Conservation (phyloP, 1,139 yeast genomes). For the Candida sp. region DNA sequence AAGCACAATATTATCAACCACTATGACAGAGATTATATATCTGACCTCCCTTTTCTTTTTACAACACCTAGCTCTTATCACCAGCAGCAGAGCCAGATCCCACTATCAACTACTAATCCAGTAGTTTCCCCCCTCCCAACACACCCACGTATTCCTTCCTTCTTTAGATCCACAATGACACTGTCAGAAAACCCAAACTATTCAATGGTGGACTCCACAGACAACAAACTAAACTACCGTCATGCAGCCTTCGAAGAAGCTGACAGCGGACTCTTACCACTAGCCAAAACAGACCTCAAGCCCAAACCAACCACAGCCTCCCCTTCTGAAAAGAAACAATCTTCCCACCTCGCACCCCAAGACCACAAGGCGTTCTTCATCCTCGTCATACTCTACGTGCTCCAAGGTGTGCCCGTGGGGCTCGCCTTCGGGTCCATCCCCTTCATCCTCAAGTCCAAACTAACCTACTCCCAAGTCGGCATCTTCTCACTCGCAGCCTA, state of each 20-base stretch:
- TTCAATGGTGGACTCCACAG: conserved; percentile 12
- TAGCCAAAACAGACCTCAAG: conserved; percentile 27
- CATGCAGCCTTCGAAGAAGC: conserved; percentile 32
- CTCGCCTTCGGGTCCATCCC: conserved; percentile 97
- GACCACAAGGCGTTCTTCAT: conserved; percentile 78
- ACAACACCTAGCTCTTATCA: too few species aligned
- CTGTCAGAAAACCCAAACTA: neutral
- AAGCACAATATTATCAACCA: too few species aligned
- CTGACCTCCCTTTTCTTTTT: too few species aligned
- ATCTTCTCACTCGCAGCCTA: conserved; percentile 90
- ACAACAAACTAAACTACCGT: conserved; percentile 21
- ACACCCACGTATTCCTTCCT: too few species aligned
- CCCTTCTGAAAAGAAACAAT: neutral
- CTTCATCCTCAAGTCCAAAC: conserved; percentile 77
- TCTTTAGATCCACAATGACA: too few species aligned
- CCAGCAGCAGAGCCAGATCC: too few species aligned
- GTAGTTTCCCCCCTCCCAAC: too few species aligned
- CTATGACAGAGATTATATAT: too few species aligned
- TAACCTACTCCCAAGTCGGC: conserved; percentile 89
- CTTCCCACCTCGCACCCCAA: conserved; percentile 28
- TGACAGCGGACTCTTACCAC: conserved; percentile 41
- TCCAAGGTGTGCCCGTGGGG: conserved; percentile 97
- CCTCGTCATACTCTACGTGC: conserved; percentile 71
- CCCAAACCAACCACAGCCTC: conserved; percentile 9
- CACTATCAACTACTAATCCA: too few species aligned